phyloP scores from a whole-genome alignment of 2,329 filamentous ascomycete genomes.

The Lecanicillium sp. region DNA sequence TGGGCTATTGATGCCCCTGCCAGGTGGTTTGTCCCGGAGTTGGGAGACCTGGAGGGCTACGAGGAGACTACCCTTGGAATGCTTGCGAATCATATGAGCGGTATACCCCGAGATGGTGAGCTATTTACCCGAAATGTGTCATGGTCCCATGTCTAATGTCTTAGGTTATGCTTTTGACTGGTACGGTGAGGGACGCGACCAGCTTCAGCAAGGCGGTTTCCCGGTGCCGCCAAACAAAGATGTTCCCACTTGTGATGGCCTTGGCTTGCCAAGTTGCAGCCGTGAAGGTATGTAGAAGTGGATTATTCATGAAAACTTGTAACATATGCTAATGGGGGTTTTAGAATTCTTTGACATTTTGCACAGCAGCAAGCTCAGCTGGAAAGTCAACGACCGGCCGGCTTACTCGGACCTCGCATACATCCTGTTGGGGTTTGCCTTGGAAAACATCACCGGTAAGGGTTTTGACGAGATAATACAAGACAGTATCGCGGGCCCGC shows the following conservation, averaged over 20 bases:
- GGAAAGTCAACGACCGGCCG: constrained; percentile 6
- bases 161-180: background rate
- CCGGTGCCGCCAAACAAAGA: background rate
- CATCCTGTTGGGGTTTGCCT: constrained; percentile 9
- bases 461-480: constrained; percentile 1
- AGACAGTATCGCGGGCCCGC: background rate
- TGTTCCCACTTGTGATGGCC: background rate
- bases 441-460: constrained; percentile 11
- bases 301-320: no score
- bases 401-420: constrained; percentile 12
- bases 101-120: constrained; percentile 5
- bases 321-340: background rate
- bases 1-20: background rate
- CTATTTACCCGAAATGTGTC: background rate
- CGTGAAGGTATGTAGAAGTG: no score
- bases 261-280: background rate
- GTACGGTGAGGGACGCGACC: background rate
- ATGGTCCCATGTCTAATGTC: no score
- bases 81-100: constrained; percentile 11
- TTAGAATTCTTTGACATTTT: constrained; percentile 10
- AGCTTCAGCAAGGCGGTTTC: background rate
- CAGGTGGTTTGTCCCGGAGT: background rate
- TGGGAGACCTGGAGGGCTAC: background rate
- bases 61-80: constrained; percentile 10
- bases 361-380: constrained; percentile 6